Percentiles rank a stretch among this genome's conserved stretches.
phyloP scores from a whole-genome alignment of 768 basidiomycete species.

The Mycena olivaceomarginata region DNA sequence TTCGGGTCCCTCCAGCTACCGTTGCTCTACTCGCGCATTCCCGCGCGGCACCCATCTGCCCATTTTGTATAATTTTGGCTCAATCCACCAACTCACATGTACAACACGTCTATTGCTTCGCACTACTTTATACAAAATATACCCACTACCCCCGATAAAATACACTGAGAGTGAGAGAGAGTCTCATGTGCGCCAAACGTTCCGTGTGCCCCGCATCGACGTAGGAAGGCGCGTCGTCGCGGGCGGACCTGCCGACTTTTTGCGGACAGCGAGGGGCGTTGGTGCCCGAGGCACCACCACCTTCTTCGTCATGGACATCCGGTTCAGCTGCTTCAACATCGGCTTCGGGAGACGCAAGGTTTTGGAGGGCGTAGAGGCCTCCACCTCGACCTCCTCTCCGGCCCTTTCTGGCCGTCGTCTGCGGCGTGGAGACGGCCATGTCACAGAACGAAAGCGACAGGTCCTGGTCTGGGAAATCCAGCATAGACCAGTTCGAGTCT shows the following conservation, averaged over 20 bases:
- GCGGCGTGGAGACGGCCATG: slow-evolving; percentile 9
- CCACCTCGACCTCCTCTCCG: slow-evolving; percentile 9
- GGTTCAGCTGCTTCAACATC: slow-evolving; percentile 46
- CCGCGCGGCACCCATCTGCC: background rate
- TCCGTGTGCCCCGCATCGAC: slow-evolving; percentile 27
- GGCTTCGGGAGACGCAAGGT: slow-evolving; percentile 51
- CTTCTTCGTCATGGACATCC: slow-evolving; percentile 41
- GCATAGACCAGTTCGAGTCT: slow-evolving; percentile 39
- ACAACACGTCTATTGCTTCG: slow-evolving; percentile 26
- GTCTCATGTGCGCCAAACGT: slow-evolving; percentile 27
- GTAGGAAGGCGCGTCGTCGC: slow-evolving; percentile 33
- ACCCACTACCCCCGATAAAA: slow-evolving; percentile 25
- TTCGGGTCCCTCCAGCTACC: too few relatives aligned
- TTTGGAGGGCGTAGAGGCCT: slow-evolving; percentile 21
- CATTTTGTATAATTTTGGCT: slow-evolving; percentile 2
- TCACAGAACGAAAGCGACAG: slow-evolving; percentile 32
- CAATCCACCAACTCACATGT: slow-evolving; percentile 22
- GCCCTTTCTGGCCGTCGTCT: slow-evolving; percentile 13
- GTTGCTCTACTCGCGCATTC: background rate
- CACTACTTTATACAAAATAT: slow-evolving; percentile 21
- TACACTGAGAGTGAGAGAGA: slow-evolving; percentile 18
- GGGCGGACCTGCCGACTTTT: slow-evolving; percentile 25
- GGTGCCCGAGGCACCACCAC: slow-evolving; percentile 15
- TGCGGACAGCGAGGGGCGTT: slow-evolving; percentile 31
- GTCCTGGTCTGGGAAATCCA: slow-evolving; percentile 37